phyloP scores from a whole-genome alignment of 371 early-diverging fungal genomes.

The Chytridium lagenaria region DNA sequence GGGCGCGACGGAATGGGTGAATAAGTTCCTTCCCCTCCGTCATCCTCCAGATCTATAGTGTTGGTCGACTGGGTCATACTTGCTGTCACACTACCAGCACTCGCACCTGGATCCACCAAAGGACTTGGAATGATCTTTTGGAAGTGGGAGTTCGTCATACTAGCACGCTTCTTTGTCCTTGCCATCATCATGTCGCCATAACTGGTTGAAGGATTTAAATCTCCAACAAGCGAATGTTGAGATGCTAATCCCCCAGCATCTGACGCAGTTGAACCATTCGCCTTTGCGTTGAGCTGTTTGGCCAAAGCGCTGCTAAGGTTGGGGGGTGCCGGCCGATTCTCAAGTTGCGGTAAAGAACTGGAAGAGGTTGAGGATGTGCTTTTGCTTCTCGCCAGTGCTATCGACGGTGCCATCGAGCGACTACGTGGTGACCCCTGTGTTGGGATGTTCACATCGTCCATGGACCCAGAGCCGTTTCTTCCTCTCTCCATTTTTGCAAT shows the following conservation, averaged over 20 bases:
- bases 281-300: background rate
- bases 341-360: background rate
- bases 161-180: constrained; percentile 8
- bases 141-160: constrained; percentile 5
- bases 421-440: background rate
- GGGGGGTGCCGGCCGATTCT: too few relatives aligned
- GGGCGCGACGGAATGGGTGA: constrained; percentile 16
- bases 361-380: background rate
- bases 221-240: constrained; percentile 13
- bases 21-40: background rate
- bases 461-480: background rate
- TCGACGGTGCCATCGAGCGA: background rate
- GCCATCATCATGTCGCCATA: too few relatives aligned
- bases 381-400: background rate
- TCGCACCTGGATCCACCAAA: background rate
- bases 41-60: background rate
- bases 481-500: constrained; percentile 1
- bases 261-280: background rate
- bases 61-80: constrained; percentile 7
- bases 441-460: background rate
- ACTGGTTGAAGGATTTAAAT: background rate
- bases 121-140: constrained; percentile 11
- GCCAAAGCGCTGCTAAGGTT: background rate
- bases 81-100: background rate
- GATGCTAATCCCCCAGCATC: background rate